Evolutionary conservation across 139 green algal species (phyloP).

Genomic region (Diplosphaera chodatii): DNA sequence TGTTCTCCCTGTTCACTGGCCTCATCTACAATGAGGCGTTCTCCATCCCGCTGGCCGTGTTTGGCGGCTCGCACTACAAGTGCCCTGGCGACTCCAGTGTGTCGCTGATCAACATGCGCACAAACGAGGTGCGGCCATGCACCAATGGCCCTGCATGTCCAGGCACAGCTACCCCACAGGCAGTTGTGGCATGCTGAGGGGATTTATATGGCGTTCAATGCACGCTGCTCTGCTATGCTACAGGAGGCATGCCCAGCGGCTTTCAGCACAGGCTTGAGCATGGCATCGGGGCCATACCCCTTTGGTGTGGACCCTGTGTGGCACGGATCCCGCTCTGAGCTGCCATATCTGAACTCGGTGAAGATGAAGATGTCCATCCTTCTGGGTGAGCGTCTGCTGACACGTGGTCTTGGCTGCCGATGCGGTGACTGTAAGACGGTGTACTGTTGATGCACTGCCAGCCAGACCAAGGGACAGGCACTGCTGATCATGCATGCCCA

Average conservation of each 20-base stretch:
- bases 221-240: neutral
- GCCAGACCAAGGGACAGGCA: too few relatives aligned
- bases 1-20: conserved; percentile 95
- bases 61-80: conserved; percentile 51
- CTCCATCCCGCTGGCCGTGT: conserved; percentile 86
- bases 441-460: too few relatives aligned
- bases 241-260: conserved; percentile 33
- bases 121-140: neutral
- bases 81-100: conserved; percentile 23
- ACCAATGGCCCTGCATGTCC: too few relatives aligned
- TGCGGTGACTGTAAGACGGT: too few relatives aligned
- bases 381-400: conserved; percentile 49
- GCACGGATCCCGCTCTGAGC: conserved; percentile 92
- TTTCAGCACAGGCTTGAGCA: conserved; percentile 35
- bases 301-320: conserved; percentile 95
- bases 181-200: too few relatives aligned
- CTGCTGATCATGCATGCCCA: too few relatives aligned
- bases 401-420: too few relatives aligned
- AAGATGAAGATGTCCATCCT: conserved; percentile 99
- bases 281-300: conserved; percentile 49
- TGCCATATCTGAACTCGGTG: conserved; percentile 92
- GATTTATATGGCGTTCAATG: too few relatives aligned
- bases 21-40: conserved; percentile 99
- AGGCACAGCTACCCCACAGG: too few relatives aligned
- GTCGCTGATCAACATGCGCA: neutral